A percentile compares a stretch with the other conserved stretches of the same genome.
Evolutionary conservation across 257 asterid species (phyloP).

Genomic region (Apocynum venetum): DNA sequence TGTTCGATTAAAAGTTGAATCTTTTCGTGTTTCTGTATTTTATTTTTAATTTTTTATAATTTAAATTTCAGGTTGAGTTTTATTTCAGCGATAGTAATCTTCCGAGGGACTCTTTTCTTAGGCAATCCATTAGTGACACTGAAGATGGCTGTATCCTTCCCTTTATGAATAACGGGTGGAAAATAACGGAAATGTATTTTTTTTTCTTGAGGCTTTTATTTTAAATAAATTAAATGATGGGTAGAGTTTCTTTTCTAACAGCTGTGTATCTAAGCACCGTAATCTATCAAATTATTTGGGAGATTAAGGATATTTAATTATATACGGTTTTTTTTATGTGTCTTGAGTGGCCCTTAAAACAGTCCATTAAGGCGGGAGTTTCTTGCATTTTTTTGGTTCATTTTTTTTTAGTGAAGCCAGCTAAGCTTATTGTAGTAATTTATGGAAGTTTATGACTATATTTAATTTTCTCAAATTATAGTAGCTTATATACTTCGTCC

Average conservation of each 20-base stretch:
- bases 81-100: constrained; percentile 97
- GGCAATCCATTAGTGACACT: constrained; percentile 58
- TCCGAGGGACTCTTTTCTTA: constrained; percentile 75
- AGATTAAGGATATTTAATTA: too few relatives aligned
- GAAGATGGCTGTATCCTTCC: constrained; percentile 92
- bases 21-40: neutral
- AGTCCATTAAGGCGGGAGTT: neutral
- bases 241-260: neutral
- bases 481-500: neutral
- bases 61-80: constrained; percentile 74
- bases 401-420: neutral
- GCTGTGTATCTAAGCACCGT: neutral
- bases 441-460: neutral
- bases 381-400: neutral
- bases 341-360: too few relatives aligned
- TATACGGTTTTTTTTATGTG: too few relatives aligned
- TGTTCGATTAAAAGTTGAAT: too few relatives aligned
- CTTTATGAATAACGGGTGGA: neutral
- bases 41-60: neutral
- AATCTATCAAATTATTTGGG: neutral
- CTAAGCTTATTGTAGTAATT: neutral
- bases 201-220: neutral
- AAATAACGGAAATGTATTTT: neutral
- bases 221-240: neutral
- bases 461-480: neutral